Evolutionary conservation across 2,329 filamentous ascomycete species (phyloP).

Genomic region (Ambrosiella xylebori): DNA sequence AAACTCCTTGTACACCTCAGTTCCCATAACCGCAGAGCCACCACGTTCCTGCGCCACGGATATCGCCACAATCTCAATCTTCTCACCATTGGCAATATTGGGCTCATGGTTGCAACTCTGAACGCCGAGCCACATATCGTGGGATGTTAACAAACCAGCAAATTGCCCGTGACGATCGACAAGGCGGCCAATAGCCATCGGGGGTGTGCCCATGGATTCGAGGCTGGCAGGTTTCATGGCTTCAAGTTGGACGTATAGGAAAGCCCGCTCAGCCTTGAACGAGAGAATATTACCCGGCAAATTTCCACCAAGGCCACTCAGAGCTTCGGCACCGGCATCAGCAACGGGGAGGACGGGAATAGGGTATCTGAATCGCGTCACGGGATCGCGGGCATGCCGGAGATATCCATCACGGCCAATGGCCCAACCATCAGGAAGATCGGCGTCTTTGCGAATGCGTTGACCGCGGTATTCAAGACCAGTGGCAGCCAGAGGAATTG

Average conservation of each 20-base stretch:
- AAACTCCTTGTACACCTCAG: constrained; percentile 24
- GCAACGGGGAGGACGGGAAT: constrained; percentile 20
- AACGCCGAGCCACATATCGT: constrained; percentile 28
- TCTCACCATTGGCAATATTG: constrained; percentile 22
- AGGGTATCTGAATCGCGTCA: constrained; percentile 26
- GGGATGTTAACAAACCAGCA: constrained; percentile 27
- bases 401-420: constrained; percentile 21
- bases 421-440: constrained; percentile 25
- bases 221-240: constrained; percentile 17
- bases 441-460: constrained; percentile 19
- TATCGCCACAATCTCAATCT: constrained; percentile 27
- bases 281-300: constrained; percentile 24
- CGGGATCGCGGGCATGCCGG: constrained; percentile 24
- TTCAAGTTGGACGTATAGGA: constrained; percentile 26
- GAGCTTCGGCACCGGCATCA: constrained; percentile 1
- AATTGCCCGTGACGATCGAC: constrained; percentile 22
- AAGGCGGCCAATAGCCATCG: constrained; percentile 27
- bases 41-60: constrained; percentile 25
- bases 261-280: constrained; percentile 24
- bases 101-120: constrained; percentile 28
- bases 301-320: constrained; percentile 14
- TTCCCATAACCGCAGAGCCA: constrained; percentile 24
- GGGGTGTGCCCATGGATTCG: constrained; percentile 19
- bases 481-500: constrained; percentile 20
- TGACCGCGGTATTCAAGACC: constrained; percentile 25